phyloP scores from a whole-genome alignment of 2,329 filamentous ascomycete species.

The Reticulascus tulasneorum region DNA sequence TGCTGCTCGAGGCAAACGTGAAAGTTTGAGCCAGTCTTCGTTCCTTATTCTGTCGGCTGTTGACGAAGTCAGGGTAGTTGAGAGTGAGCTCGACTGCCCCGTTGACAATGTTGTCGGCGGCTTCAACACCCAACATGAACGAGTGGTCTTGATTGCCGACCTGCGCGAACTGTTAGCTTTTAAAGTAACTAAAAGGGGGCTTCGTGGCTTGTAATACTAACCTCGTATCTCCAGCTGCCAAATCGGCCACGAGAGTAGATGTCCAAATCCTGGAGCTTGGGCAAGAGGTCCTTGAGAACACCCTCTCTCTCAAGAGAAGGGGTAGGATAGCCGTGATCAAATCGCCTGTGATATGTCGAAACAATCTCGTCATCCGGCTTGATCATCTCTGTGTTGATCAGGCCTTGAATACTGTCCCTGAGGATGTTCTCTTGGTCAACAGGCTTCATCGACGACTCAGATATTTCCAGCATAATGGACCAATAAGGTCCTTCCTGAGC shows the following conservation, averaged over 20 bases:
- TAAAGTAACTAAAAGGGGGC: too few species aligned
- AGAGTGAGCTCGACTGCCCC: conserved; percentile 88
- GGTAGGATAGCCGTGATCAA: conserved; percentile 97
- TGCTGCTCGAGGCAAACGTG: conserved; percentile 28
- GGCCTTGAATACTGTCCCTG: conserved; percentile 88
- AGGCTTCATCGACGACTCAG: conserved; percentile 92
- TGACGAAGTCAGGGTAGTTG: conserved; percentile 97
- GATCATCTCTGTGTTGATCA: conserved; percentile 98
- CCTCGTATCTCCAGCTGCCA: conserved; percentile 97
- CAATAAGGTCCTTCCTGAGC: conserved; percentile 91
- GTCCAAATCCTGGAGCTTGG: conserved; percentile 83
- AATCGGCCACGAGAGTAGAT: conserved; percentile 97
- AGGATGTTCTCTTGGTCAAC: conserved; percentile 83
- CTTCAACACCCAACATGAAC: conserved; percentile 95
- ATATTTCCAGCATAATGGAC: conserved; percentile 99
- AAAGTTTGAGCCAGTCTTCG: conserved; percentile 53
- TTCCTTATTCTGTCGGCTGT: conserved; percentile 66
- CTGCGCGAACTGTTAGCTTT: conserved; percentile 19
- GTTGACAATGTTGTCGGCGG: conserved; percentile 83
- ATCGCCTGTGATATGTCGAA: conserved; percentile 95
- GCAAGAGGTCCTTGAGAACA: conserved; percentile 86
- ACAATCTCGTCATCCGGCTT: conserved; percentile 89
- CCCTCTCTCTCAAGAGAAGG: conserved; percentile 93
- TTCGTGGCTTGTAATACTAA: too few species aligned
- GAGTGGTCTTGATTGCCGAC: conserved; percentile 94